Evolutionary conservation across 768 basidiomycete species (phyloP), one percentile per base, ranked within the genome.

Genomic region (Suillus sp.): DNA sequence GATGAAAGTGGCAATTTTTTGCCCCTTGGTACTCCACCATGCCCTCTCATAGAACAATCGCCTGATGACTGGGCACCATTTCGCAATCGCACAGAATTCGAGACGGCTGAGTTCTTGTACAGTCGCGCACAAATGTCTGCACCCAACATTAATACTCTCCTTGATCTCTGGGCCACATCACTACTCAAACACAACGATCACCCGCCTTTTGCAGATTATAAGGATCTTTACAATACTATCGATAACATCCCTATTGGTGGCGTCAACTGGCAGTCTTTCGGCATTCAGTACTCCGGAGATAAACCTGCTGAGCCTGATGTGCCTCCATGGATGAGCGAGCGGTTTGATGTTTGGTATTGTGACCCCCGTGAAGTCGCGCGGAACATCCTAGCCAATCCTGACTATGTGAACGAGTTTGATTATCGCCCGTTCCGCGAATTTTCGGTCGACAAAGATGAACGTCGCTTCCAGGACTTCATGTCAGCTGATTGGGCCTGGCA

Each of bases 401-500:
- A 69, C 32, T 72, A 70, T 38, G 60, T 47, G 0, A 45, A 63
- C 8, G 65, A 69, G 37, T 66, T 72, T 14, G 67, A 76, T 59
- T 62, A 59, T 11, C 16, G 54, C 2, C 71, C 68, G 5, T 69
- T 62, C 45, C 37, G 27, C 8, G 62, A 72, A 54, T 70, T 63
- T 43, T 62, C 60, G 1, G 38, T 35, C 3, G 30, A 67, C 16
- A 62, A 58, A 8, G 50, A 64, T 2, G 38, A 62, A 8, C 62
- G 62, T 2, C 65, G 57, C 22, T 70, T 35, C 32, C 37, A 40
- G 43, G 69, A 69, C 47, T 69, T 64, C 32, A 70, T 77, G 66
- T 74, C 72, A 10, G 74, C 68, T 9, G 62, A 73, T 20, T 75
- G 72, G 75, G 71, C 66, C 1, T 75, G 70, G 71, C 27, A 65